Evolutionary conservation across 2,329 filamentous ascomycete genomes (phyloP), one percentile per base, ranked within the genome.

Genomic region (Neofusicoccum ribis): DNA sequence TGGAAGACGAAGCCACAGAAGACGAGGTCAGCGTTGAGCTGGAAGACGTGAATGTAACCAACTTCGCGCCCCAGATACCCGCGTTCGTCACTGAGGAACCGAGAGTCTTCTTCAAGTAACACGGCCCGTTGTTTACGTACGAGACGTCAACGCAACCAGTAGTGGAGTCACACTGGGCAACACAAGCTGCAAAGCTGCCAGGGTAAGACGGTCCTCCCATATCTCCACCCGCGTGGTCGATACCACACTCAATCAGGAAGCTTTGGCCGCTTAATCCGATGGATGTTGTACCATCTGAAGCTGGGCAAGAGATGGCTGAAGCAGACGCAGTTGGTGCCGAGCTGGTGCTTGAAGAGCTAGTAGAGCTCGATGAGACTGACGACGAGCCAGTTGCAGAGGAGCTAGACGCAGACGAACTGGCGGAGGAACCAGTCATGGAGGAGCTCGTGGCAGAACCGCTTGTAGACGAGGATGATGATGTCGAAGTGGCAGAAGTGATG

Each of bases 211-310:
- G 60, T 14, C n/a, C 49, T 23, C 47, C 60, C 31, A 63, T 47
- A 44, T 56, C 59, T 11, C 65, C 65, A 14, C 50, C 65, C 15
- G 17, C 14, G 34, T 61, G 65, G 49, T 66, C 65, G 4, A 52
- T 20, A 23, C 44, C 39, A 39, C 59, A 66, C 36, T 66, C 65
- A n/a, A 66, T 51, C 14, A 36, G n/a, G 49, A 68, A 71, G 36
- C 64, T 58, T 6, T 68, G 67, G 12, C 68, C 67, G 20, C 65
- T 67, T 2, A 62, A 41, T 9, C 59, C 56, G 3, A 56, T 67
- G 47, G 65, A 68, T 5, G 60, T 66, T 6, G 65, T 68, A 12
- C 64, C 67, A 46, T 69, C 60, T 2, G 66, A 64, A 17, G 44
- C 39, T 4, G 67, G 68, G 34, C 67, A 67, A 12, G 44, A 44